These are phyloP conservation scores for Rhodotorula paludigena DNA, from an alignment of 768 basidiomycete genomes.

Conservation along the genomic window DNA sequence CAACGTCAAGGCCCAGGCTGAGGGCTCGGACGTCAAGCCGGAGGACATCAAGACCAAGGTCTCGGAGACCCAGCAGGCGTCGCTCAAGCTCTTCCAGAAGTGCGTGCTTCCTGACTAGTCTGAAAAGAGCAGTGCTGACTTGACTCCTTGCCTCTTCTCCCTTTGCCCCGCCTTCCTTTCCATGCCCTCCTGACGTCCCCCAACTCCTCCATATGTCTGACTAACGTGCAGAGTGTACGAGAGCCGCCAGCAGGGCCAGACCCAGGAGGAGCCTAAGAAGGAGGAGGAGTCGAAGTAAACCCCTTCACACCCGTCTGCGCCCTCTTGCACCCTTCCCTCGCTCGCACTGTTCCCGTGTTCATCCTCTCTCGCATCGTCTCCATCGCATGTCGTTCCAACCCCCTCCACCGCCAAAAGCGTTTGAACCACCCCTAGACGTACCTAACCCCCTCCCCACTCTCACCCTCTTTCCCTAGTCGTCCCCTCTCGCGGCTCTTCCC, in stretches of 20 bases:
- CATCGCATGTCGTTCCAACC: slow-evolving; percentile 13
- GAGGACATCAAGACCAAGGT: slow-evolving; percentile 89
- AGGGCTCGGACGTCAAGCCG: slow-evolving; percentile 72
- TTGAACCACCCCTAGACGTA: background rate
- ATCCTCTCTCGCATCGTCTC: background rate
- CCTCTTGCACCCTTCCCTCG: background rate
- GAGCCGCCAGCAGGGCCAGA: background rate
- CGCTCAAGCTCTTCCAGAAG: slow-evolving; percentile 24
- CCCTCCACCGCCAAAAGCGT: background rate
- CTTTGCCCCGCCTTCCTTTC: too few relatives aligned
- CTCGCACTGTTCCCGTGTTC: background rate
- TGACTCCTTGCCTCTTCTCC: background rate
- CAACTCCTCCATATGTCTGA: too few relatives aligned
- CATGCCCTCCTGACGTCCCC: background rate
- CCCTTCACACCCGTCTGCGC: background rate
- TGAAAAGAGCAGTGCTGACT: background rate
- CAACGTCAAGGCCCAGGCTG: slow-evolving; percentile 80
- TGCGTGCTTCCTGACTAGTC: too few relatives aligned
- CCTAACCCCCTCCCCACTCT: background rate
- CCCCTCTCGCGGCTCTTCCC: background rate
- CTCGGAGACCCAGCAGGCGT: slow-evolving; percentile 72
- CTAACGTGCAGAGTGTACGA: slow-evolving; percentile 17
- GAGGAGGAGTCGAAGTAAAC: slow-evolving; percentile 16
- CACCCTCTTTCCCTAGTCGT: background rate
- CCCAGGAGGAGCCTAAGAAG: slow-evolving; percentile 7